These are phyloP conservation scores for Streptanthus diversifolius DNA, from an alignment of 345 rosid genomes.

Conservation along the genomic window DNA sequence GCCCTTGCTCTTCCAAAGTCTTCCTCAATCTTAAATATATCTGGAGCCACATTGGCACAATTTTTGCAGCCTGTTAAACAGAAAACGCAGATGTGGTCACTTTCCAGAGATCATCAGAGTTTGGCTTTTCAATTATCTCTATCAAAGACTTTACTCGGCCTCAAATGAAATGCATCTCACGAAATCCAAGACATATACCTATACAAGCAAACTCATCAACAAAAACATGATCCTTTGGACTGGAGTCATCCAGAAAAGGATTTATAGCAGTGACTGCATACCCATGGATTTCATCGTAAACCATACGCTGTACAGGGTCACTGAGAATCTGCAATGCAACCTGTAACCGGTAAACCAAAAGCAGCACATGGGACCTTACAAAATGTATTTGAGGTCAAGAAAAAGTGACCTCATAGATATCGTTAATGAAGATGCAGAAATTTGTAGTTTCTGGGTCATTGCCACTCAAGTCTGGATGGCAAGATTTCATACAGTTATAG, in stretches of 20 bases:
- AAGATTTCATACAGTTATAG: slow-evolving; percentile 93
- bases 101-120: not conserved
- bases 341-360: not conserved
- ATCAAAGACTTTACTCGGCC: not conserved
- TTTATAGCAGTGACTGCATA: slow-evolving; percentile 73
- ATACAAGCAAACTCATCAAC: slow-evolving; percentile 98
- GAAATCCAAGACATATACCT: slow-evolving; percentile 40
- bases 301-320: slow-evolving; percentile 92
- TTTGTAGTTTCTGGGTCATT: slow-evolving; percentile 73
- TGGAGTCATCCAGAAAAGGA: slow-evolving; percentile 80
- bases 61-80: slow-evolving; percentile 74
- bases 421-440: slow-evolving; percentile 94
- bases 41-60: slow-evolving; percentile 76
- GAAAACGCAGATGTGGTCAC: not conserved
- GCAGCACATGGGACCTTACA: not conserved
- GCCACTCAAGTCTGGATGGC: slow-evolving; percentile 96
- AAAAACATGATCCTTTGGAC: slow-evolving; percentile 63
- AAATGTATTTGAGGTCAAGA: not conserved
- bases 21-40: slow-evolving; percentile 79
- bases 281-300: slow-evolving; percentile 96
- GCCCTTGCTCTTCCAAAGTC: slow-evolving; percentile 96
- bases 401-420: slow-evolving; percentile 69
- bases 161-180: not conserved
- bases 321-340: slow-evolving; percentile 74
- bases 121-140: not conserved